phyloP scores from a whole-genome alignment of 768 basidiomycete genomes.

The Pleurotus ostreatus region DNA sequence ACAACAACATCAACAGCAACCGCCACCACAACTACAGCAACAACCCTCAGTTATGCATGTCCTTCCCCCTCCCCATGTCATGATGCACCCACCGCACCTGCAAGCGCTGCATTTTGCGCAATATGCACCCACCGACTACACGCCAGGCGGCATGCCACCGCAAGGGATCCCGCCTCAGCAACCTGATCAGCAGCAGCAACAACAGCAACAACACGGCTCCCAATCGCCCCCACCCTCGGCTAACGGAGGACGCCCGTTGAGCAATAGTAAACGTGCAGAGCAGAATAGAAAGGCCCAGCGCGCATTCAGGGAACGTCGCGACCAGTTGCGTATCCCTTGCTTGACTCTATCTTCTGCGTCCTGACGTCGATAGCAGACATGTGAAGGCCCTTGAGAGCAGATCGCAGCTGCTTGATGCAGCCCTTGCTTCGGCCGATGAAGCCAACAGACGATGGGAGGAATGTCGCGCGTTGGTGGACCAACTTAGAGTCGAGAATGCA shows the following conservation, averaged over 20 bases:
- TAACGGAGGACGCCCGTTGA: conserved; percentile 51
- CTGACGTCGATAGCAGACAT: conserved; percentile 45
- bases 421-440: conserved; percentile 82
- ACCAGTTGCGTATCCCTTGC: conserved; percentile 58
- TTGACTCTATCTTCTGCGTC: conserved; percentile 4
- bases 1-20: conserved; percentile 21
- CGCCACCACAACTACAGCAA: conserved; percentile 26
- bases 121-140: conserved; percentile 48
- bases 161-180: conserved; percentile 23
- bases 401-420: conserved; percentile 81
- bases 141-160: conserved; percentile 48
- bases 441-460: conserved; percentile 90
- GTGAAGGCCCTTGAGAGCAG: conserved; percentile 86
- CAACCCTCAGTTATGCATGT: conserved; percentile 42
- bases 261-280: conserved; percentile 84
- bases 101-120: conserved; percentile 43
- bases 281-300: conserved; percentile 94
- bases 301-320: conserved; percentile 85
- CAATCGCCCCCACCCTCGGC: conserved; percentile 25
- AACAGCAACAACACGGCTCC: conserved; percentile 20
- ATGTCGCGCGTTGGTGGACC: conserved; percentile 85
- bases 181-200: conserved; percentile 18
- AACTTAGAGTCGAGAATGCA: conserved; percentile 80
- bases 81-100: conserved; percentile 41
- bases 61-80: conserved; percentile 49